A percentile compares a stretch with the other conserved stretches of the same genome.
Conservation (phyloP, 2,329 filamentous ascomycete genomes). For the Zymoseptoria pseudotritici region DNA sequence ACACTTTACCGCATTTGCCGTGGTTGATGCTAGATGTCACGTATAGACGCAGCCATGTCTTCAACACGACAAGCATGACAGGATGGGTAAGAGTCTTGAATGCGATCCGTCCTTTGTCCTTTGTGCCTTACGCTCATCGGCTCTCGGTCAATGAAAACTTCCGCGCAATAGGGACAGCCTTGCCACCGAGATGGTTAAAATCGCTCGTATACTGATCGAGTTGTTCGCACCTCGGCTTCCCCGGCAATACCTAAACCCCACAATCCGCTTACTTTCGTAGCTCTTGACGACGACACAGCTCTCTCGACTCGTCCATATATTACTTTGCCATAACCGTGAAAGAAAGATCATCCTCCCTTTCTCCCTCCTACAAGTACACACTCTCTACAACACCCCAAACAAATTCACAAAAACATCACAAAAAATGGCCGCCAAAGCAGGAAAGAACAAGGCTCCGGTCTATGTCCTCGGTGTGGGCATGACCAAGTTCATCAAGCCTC, state of each 20-base stretch:
- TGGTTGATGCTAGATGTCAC: not conserved
- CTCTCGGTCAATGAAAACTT: not conserved
- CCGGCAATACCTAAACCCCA: conserved; percentile 5
- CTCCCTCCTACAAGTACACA: not conserved
- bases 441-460: conserved; percentile 25
- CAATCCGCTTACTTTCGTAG: conserved; percentile 7
- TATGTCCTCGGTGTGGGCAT: conserved; percentile 97
- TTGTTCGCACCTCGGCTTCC: conserved; percentile 9
- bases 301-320: conserved; percentile 9
- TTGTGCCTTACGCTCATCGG: not conserved
- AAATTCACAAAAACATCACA: not conserved
- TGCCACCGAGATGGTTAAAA: not conserved
- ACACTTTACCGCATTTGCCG: conserved; percentile 4
- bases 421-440: conserved; percentile 19
- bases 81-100: not conserved
- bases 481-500: conserved; percentile 98
- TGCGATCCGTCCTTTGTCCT: not conserved
- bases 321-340: not conserved
- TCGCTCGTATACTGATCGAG: not conserved
- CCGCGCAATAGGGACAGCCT: not conserved
- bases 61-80: not conserved
- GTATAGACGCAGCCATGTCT: too few relatives aligned
- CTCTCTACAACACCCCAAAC: not conserved
- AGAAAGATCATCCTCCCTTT: not conserved
- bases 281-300: conserved; percentile 7